Conservation (phyloP, 2,329 filamentous ascomycete species). For the Ascochyta viciae-villosae region DNA sequence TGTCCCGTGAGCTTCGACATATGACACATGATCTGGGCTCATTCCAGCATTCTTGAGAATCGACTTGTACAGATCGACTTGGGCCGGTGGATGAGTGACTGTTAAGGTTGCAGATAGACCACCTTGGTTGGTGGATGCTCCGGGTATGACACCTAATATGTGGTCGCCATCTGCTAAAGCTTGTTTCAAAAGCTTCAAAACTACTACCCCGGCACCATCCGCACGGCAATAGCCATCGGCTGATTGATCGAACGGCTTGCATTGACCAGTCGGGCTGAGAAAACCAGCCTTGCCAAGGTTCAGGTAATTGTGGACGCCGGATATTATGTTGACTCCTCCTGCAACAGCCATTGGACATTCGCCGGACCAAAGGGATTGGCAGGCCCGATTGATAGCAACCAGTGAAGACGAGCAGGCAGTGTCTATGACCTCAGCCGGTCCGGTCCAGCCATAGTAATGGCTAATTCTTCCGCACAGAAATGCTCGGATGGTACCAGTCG, state of each 20-base stretch:
- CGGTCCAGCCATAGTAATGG: conserved; percentile 36
- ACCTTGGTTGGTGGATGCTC: conserved; percentile 19
- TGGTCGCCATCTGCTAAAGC: conserved; percentile 58
- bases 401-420: conserved; percentile 44
- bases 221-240: conserved; percentile 63
- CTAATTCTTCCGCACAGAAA: conserved; percentile 29
- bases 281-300: conserved; percentile 50
- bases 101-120: conserved; percentile 19
- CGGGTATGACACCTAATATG: conserved; percentile 54
- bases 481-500: conserved; percentile 21
- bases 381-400: conserved; percentile 36
- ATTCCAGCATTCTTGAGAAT: conserved; percentile 11
- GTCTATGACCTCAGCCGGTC: conserved; percentile 36
- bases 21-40: not conserved
- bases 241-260: conserved; percentile 46
- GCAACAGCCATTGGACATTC: conserved; percentile 43
- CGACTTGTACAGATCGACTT: conserved; percentile 8
- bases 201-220: conserved; percentile 58
- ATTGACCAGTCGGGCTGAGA: conserved; percentile 54
- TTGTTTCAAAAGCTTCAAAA: conserved; percentile 58
- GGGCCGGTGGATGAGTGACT: conserved; percentile 23
- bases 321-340: conserved; percentile 46
- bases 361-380: conserved; percentile 30
- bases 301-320: conserved; percentile 37
- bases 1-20: conserved; percentile 24